Percentiles rank a stretch among this genome's conserved stretches.
Conservation (phyloP, 164 flowering plant species). For the Nymphaea colorata region DNA sequence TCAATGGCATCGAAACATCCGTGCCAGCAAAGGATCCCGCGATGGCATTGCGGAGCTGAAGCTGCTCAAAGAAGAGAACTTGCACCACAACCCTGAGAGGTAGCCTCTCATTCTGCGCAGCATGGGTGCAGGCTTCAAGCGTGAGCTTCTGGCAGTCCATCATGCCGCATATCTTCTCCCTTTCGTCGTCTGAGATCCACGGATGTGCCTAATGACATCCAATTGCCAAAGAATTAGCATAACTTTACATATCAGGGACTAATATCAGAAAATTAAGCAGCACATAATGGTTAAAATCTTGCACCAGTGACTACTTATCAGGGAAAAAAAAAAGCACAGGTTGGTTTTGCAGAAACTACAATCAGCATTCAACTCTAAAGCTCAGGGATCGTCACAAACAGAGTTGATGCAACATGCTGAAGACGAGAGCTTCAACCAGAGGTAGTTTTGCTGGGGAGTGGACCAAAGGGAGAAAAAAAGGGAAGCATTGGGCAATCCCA, state of each 20-base stretch:
- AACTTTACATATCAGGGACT: background rate
- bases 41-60: slow-evolving; percentile 90
- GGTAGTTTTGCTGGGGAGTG: too few species aligned
- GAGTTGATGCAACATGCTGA: too few species aligned
- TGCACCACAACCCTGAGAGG: slow-evolving; percentile 85
- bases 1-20: slow-evolving; percentile 9
- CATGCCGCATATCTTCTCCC: slow-evolving; percentile 70
- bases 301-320: too few species aligned
- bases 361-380: too few species aligned
- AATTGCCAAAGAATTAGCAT: background rate
- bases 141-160: slow-evolving; percentile 89
- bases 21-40: slow-evolving; percentile 63
- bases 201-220: slow-evolving; percentile 63
- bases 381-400: too few species aligned
- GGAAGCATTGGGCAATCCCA: too few species aligned
- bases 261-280: too few species aligned
- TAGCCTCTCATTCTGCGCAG: slow-evolving; percentile 94
- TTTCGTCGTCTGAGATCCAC: slow-evolving; percentile 65
- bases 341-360: too few species aligned
- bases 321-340: too few species aligned
- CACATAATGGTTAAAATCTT: too few species aligned
- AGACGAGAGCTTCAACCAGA: too few species aligned
- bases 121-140: slow-evolving; percentile 94
- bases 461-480: too few species aligned
- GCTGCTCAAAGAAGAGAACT: slow-evolving; percentile 94